Conservation (phyloP, 768 basidiomycete species). For the Pholiota microspora region DNA sequence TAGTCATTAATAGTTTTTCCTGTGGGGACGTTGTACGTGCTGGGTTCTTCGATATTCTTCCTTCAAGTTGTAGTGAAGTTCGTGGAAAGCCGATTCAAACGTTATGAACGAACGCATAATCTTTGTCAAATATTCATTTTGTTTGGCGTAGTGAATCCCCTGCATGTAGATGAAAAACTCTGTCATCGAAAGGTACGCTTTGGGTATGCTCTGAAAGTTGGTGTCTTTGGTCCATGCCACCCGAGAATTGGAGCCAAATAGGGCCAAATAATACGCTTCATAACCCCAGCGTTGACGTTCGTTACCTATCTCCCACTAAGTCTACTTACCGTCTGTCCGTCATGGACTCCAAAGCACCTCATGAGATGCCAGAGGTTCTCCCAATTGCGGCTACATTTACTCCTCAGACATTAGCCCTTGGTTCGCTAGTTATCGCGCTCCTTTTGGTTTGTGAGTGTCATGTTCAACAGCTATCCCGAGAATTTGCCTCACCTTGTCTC, state of each 20-base stretch:
- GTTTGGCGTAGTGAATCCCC: too few relatives aligned
- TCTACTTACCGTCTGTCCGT: not conserved
- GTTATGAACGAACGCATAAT: not conserved
- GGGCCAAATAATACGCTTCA: not conserved
- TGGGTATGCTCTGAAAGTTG: too few relatives aligned
- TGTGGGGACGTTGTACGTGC: not conserved
- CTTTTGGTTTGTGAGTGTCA: slow-evolving; percentile 42
- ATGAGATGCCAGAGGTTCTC: slow-evolving; percentile 33
- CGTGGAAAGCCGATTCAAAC: not conserved
- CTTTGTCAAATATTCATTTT: not conserved
- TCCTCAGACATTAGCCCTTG: slow-evolving; percentile 35
- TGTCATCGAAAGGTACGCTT: too few relatives aligned
- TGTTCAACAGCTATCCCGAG: slow-evolving; percentile 4
- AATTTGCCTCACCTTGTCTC: not conserved
- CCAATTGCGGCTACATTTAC: slow-evolving; percentile 34
- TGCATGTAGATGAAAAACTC: too few relatives aligned
- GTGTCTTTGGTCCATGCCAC: too few relatives aligned
- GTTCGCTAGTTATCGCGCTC: slow-evolving; percentile 43
- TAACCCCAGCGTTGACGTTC: not conserved
- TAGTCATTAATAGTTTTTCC: slow-evolving; percentile 3
- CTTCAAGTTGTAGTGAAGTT: not conserved
- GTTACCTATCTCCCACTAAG: not conserved
- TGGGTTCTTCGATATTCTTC: not conserved
- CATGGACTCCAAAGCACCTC: slow-evolving; percentile 18
- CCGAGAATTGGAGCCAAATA: too few relatives aligned